Evolutionary conservation across 176 grass and related monocot genomes (phyloP), one percentile per base, ranked within the genome.

Genomic region (Musa troglodytarum): DNA sequence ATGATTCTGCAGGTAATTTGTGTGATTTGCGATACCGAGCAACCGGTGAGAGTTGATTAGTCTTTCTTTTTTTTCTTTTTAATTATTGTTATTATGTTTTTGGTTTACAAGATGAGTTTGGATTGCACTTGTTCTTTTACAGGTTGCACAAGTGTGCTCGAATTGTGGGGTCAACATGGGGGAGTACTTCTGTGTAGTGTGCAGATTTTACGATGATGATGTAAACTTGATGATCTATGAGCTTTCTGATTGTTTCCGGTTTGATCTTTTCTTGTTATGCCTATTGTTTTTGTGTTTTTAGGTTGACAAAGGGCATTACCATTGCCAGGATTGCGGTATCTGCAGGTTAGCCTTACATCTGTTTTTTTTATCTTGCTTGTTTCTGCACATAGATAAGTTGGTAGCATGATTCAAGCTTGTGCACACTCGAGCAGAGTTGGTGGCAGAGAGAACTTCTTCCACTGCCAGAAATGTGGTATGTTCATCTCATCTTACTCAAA

Each of bases 151-250:
- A 54, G 78, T 84, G 26, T 97, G 93, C 83, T 80, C 5, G 16
- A 89, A 97, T 79, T 97, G 93, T 69, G 90, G 90, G 9, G 87
- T 97, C 1, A 86, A 76, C 73, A 90, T 97, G 93, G 93, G 93
- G 20, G 87, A 97, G 64, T 97, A 88, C 74, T 97, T 97, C 75
- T 97, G 93, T 74, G 77, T 10, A 49, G 11, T 64, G 25, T 97
- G 93, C 84, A 97, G 80, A 28, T 97, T 90, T 81, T 83, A 84
- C 1, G 93, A 97, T 24, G 93, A 97, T 11, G 85, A 92, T 65
- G 90, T 97, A 77, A 92, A 83, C 65, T 59, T 10, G 29, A 3
- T 19, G 57, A 15, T 49, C 49, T 19, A 5, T 10, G 74, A 50
- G 17, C 15, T 70, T 20, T 75, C 26, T 74, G 62, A 74, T 75